These are phyloP conservation scores for Yarrowia keelungensis DNA, from an alignment of 805 yeast species.

Conservation along the genomic window DNA sequence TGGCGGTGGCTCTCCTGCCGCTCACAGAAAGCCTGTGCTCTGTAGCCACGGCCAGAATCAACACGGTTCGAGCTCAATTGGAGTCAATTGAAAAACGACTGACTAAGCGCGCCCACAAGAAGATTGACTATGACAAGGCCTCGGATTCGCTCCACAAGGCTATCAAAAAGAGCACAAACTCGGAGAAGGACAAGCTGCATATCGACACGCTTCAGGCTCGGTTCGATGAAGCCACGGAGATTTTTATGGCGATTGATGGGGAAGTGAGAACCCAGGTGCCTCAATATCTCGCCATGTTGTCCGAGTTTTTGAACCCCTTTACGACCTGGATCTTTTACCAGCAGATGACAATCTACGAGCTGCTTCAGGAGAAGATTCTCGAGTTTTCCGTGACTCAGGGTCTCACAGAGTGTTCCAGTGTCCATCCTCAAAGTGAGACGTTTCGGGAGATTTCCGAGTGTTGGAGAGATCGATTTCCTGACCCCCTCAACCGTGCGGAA, in stretches of 20 bases:
- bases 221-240: conserved; percentile 47
- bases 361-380: conserved; percentile 42
- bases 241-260: conserved; percentile 48
- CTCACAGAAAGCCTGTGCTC: conserved; percentile 44
- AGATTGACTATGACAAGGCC: conserved; percentile 51
- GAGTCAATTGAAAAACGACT: conserved; percentile 40
- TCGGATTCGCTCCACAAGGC: conserved; percentile 48
- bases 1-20: conserved; percentile 44
- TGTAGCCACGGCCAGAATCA: conserved; percentile 43
- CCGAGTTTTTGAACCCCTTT: conserved; percentile 49
- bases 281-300: conserved; percentile 44
- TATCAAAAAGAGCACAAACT: conserved; percentile 38
- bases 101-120: conserved; percentile 50
- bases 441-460: conserved; percentile 44
- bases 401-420: conserved; percentile 30
- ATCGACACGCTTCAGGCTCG: conserved; percentile 46
- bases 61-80: conserved; percentile 46
- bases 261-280: conserved; percentile 47
- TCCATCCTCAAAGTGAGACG: conserved; percentile 35
- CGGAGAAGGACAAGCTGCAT: conserved; percentile 47
- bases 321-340: conserved; percentile 47
- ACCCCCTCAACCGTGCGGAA: conserved; percentile 46
- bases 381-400: conserved; percentile 46
- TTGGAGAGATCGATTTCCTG: conserved; percentile 47
- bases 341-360: conserved; percentile 45